Percentiles rank a stretch among this genome's conserved stretches.
These are phyloP conservation scores for Nannizzia gypsea DNA, from an alignment of 2,329 filamentous ascomycete genomes.

Conservation along the genomic window DNA sequence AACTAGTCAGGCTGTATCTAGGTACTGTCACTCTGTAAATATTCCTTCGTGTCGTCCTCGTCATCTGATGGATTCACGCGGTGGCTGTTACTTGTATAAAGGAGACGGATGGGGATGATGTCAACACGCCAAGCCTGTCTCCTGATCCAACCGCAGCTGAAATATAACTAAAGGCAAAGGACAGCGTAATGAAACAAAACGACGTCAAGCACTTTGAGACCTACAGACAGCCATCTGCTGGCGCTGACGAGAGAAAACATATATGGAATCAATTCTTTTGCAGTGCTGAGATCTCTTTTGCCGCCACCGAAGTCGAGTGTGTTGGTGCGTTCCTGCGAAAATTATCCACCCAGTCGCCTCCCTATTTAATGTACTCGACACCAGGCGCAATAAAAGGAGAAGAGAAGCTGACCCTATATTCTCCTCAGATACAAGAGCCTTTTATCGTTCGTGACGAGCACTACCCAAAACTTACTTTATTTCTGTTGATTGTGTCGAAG, in stretches of 20 bases:
- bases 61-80: neutral
- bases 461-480: neutral
- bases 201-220: neutral
- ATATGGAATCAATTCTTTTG: neutral
- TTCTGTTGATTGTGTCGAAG: neutral
- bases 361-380: neutral
- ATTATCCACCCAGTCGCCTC: neutral
- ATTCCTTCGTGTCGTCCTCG: neutral
- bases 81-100: neutral
- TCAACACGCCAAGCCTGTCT: conserved; percentile 2
- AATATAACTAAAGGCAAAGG: neutral
- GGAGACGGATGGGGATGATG: neutral
- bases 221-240: neutral
- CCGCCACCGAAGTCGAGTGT: neutral
- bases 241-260: neutral
- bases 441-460: neutral
- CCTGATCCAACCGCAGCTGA: neutral
- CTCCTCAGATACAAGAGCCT: neutral
- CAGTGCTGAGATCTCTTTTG: neutral
- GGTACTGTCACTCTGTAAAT: neutral
- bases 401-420: neutral
- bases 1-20: neutral
- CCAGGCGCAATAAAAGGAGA: neutral
- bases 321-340: neutral
- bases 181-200: neutral